A percentile compares a stretch with the other conserved stretches of the same genome.
Conservation (phyloP, 2,329 filamentous ascomycete species). For the Sporothrix dimorphospora region DNA sequence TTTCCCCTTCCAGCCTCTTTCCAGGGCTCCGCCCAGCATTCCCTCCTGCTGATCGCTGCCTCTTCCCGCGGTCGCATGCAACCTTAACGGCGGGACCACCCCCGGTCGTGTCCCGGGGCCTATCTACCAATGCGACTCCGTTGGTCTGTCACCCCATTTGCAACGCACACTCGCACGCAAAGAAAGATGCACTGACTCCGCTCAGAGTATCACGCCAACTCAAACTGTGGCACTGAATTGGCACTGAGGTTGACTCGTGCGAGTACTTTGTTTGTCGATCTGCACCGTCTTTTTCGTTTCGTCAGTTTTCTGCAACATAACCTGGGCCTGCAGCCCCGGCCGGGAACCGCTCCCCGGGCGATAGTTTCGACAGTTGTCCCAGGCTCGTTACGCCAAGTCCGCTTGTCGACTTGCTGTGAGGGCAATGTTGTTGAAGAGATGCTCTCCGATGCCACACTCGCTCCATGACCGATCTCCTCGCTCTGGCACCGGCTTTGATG, state of each 20-base stretch:
- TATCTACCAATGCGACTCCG: not conserved
- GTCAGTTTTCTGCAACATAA: not conserved
- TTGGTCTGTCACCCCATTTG: not conserved
- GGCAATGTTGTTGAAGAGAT: not conserved
- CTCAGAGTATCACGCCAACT: not conserved
- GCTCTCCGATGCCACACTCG: not conserved
- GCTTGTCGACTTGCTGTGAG: not conserved
- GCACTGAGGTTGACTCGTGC: not conserved
- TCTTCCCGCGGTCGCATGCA: conserved; percentile 5
- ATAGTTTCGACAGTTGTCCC: not conserved
- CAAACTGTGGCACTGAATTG: too few relatives aligned
- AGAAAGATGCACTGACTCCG: not conserved
- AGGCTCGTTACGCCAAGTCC: not conserved
- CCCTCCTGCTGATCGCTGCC: conserved; percentile 19
- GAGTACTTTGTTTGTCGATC: not conserved
- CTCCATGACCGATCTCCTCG: not conserved
- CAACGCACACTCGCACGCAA: not conserved
- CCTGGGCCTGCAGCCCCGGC: not conserved
- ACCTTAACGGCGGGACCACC: not conserved
- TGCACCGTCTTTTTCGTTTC: not conserved
- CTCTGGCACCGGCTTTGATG: not conserved
- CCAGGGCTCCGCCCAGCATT: too few relatives aligned
- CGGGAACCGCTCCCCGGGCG: not conserved
- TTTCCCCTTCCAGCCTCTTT: not conserved
- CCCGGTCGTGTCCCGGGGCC: not conserved